Conservation (phyloP, 2,329 filamentous ascomycete species). For the Alternaria consortialis region DNA sequence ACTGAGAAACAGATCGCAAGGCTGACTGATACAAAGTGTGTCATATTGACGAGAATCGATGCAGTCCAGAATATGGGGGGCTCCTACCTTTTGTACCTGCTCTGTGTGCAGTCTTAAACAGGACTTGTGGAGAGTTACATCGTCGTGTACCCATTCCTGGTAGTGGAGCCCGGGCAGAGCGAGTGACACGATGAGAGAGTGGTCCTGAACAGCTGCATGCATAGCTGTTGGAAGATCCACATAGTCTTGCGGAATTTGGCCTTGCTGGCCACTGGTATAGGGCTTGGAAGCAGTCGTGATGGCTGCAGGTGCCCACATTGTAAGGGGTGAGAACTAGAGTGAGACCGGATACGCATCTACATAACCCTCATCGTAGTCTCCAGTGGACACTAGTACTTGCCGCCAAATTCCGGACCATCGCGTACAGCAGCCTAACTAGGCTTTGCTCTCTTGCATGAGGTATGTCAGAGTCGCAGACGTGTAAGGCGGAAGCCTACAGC, state of each 20-base stretch:
- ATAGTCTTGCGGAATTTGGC: constrained; percentile 1
- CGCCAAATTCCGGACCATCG: background rate
- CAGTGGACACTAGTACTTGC: background rate
- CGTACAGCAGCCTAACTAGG: background rate
- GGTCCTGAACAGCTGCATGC: background rate
- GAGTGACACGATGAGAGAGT: background rate
- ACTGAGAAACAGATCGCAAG: constrained; percentile 12
- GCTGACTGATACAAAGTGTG: constrained; percentile 9
- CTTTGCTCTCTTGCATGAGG: background rate
- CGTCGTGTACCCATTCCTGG: background rate
- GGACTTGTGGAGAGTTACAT: background rate
- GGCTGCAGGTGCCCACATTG: constrained; percentile 7
- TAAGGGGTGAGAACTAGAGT: background rate
- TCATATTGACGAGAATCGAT: constrained; percentile 3
- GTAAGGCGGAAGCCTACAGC: background rate
- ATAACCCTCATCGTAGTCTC: background rate
- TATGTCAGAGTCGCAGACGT: background rate
- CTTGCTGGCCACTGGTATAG: constrained; percentile 1
- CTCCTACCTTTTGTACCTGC: constrained; percentile 8
- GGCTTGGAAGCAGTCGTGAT: constrained; percentile 3
- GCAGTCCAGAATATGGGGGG: constrained; percentile 14
- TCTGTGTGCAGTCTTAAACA: background rate
- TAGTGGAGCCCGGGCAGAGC: no score
- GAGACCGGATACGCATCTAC: background rate
- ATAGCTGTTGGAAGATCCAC: background rate